Evolutionary conservation across 495 filamentous ascomycete species (phyloP).

Genomic region (Diplogelasinospora grovesii): DNA sequence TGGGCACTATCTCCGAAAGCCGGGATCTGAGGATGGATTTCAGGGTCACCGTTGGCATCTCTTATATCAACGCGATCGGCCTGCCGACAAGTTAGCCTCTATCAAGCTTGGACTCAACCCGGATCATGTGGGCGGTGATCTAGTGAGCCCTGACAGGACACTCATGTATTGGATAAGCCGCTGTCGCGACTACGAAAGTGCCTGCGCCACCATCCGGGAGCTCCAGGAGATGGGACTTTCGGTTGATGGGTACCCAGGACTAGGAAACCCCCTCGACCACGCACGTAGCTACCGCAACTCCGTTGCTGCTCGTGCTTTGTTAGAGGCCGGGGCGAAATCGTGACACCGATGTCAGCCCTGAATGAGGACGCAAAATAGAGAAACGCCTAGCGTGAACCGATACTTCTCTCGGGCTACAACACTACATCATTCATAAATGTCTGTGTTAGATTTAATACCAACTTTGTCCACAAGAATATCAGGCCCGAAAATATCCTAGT

Average conservation of each 20-base stretch:
- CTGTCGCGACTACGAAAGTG: slow-evolving; percentile 1
- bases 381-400: slow-evolving; percentile 1
- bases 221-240: not conserved
- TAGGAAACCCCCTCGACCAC: slow-evolving; percentile 1
- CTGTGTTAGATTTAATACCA: no score
- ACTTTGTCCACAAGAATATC: no score
- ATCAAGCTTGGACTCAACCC: not conserved
- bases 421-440: no score
- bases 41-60: not conserved
- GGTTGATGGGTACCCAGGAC: not conserved
- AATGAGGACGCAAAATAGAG: no score
- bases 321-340: slow-evolving; percentile 5
- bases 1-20: slow-evolving; percentile 1
- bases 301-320: slow-evolving; percentile 3
- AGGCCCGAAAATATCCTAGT: no score
- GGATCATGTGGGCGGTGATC: not conserved
- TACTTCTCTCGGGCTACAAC: not conserved
- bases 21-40: not conserved
- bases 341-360: no score
- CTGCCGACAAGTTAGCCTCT: no score
- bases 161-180: slow-evolving; percentile 5
- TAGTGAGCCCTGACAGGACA: not conserved
- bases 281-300: slow-evolving; percentile 5
- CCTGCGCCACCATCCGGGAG: not conserved
- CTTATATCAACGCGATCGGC: no score